phyloP scores from a whole-genome alignment of 192 early-diverging fungal species.

The Entomortierella parvispora region DNA sequence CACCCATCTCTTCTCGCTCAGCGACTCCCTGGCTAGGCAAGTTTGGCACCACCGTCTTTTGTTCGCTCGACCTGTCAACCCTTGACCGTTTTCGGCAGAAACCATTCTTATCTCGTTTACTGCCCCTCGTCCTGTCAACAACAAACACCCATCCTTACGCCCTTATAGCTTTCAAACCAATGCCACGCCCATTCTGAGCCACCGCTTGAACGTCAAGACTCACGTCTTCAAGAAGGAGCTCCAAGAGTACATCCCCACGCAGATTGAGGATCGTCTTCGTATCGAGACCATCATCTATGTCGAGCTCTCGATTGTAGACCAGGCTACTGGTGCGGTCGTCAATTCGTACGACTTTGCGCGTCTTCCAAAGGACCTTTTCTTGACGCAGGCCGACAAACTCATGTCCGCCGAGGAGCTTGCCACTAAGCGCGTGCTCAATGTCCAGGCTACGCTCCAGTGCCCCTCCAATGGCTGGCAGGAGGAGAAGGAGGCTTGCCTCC shows the following conservation, averaged over 20 bases:
- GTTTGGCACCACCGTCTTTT: no score
- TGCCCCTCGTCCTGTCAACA: neutral
- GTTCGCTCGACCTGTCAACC: no score
- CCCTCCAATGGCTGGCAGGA: conserved; percentile 51
- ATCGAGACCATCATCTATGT: conserved; percentile 54
- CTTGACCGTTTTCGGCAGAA: no score
- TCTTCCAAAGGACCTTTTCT: conserved; percentile 47
- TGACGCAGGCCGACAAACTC: conserved; percentile 42
- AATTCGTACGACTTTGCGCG: conserved; percentile 42
- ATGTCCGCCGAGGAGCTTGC: conserved; percentile 43
- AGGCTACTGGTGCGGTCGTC: conserved; percentile 13
- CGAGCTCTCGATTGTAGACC: conserved; percentile 47
- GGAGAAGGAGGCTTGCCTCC: conserved; percentile 47
- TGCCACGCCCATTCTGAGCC: conserved; percentile 9
- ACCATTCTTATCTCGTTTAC: neutral
- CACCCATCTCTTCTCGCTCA: neutral
- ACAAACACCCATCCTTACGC: neutral
- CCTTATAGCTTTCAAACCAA: neutral
- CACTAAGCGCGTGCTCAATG: conserved; percentile 41
- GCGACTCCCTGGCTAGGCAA: no score
- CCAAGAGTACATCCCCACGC: conserved; percentile 48
- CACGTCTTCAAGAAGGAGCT: conserved; percentile 53
- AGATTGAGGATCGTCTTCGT: conserved; percentile 54
- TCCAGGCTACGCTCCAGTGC: conserved; percentile 39
- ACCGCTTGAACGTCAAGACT: conserved; percentile 51